phyloP scores from a whole-genome alignment of 768 basidiomycete genomes.

The Lentinula sp. region DNA sequence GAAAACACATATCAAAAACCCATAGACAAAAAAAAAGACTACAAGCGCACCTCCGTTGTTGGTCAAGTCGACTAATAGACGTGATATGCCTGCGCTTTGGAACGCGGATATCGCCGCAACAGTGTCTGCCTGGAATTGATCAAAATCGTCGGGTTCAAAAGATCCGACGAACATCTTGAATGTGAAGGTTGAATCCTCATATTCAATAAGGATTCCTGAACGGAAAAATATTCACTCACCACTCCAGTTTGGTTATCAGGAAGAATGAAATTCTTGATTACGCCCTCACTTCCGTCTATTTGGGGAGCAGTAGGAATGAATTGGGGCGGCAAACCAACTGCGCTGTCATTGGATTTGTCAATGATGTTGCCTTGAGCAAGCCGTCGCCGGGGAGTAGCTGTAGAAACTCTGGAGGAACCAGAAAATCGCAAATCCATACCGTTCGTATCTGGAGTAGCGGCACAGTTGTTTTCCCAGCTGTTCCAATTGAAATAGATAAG shows the following conservation, averaged over 20 bases:
- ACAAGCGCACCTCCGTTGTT: conserved; percentile 51
- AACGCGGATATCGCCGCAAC: conserved; percentile 39
- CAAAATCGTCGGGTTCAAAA: conserved; percentile 41
- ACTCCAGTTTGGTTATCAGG: conserved; percentile 55
- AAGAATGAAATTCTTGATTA: conserved; percentile 51
- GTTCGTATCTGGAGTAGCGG: conserved; percentile 41
- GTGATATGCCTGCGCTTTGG: conserved; percentile 39
- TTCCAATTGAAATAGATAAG: background rate
- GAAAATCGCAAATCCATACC: conserved; percentile 35
- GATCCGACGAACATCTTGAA: conserved; percentile 55
- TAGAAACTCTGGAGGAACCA: background rate
- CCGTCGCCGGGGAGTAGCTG: conserved; percentile 5
- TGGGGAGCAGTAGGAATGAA: conserved; percentile 42
- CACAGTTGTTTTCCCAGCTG: conserved; percentile 60
- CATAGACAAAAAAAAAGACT: background rate
- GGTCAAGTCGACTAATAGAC: conserved; percentile 50
- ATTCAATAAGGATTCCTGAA: background rate
- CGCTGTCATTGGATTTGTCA: conserved; percentile 32
- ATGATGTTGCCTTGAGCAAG: conserved; percentile 34
- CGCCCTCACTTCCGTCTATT: conserved; percentile 39
- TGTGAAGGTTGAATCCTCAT: background rate
- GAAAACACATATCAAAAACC: background rate
- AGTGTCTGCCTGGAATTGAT: conserved; percentile 45
- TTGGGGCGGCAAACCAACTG: conserved; percentile 38
- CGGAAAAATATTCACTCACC: conserved; percentile 24